phyloP scores from a whole-genome alignment of 805 yeast genomes.

The Saccharomyces kudriavzevii region DNA sequence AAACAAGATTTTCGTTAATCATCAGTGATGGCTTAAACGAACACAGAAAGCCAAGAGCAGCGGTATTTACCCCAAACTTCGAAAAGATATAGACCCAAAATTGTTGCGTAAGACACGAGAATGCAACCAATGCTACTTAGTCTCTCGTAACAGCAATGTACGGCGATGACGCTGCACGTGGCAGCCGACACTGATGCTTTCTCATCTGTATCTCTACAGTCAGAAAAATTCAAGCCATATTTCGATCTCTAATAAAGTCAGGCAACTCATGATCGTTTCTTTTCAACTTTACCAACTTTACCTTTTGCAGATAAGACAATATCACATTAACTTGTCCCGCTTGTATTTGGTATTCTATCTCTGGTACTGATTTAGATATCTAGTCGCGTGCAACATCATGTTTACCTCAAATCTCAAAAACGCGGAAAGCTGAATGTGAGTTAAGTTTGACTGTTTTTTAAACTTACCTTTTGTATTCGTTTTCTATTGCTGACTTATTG shows the following conservation, averaged over 20 bases:
- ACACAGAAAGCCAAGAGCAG: neutral
- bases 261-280: neutral
- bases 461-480: neutral
- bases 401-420: neutral
- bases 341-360: neutral
- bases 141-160: neutral
- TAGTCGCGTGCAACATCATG: neutral
- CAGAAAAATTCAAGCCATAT: neutral
- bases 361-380: neutral
- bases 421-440: neutral
- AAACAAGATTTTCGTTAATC: neutral
- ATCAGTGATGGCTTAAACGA: neutral
- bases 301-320: neutral
- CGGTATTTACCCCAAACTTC: neutral
- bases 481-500: neutral
- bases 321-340: neutral
- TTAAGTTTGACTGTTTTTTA: neutral
- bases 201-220: neutral
- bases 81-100: neutral
- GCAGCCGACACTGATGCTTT: neutral
- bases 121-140: too few relatives aligned
- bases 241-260: neutral
- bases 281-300: neutral
- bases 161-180: neutral
- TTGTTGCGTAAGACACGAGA: neutral